Evolutionary conservation across 179 eudicot species (phyloP), one percentile per base, ranked within the genome.

Genomic region (Kewa caespitosa): DNA sequence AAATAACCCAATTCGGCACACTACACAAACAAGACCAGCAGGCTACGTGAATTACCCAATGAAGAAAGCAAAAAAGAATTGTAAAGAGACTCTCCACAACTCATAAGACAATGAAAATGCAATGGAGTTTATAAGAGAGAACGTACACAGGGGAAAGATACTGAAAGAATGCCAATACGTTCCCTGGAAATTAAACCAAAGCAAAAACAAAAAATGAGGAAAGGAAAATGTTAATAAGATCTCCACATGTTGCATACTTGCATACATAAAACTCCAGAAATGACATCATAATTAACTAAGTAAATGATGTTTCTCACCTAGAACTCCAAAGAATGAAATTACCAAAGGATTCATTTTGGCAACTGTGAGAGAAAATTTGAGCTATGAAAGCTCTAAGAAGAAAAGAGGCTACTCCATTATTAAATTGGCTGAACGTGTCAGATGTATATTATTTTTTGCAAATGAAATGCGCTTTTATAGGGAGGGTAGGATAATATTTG

Each of bases 71-170:
- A 38, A 13, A 66, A n/a, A 11, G 23, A 66, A 30, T 36, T 36
- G 4, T 9, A 31, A 3, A 20, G n/a, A n/a, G n/a, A n/a, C n/a
- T n/a, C n/a, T n/a, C n/a, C n/a, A n/a, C n/a, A n/a, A n/a, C n/a
- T n/a, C n/a, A n/a, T n/a, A n/a, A n/a, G n/a, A n/a, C n/a, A 46
- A 46, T 46, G 15, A 46, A 12, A 46, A 46, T 12, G 6, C 13
- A 8, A 46, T 13, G 20, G 20, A 46, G 3, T 13, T 12, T 37
- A 25, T 7, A 66, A 31, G 8, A 20, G 31, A 33, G 18, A 46
- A 61, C 77, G 3, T 74, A 74, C 77, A 43, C 41, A 20, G 77
- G 77, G 25, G 77, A 31, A 25, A 74, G 69, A 46, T 74, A 74
- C 25, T 74, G 70, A 38, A 63, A 17, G 60, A 27, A 43, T 39